phyloP scores from a whole-genome alignment of 176 grass and related monocot species.

The Hyparrhenia diplandra region DNA sequence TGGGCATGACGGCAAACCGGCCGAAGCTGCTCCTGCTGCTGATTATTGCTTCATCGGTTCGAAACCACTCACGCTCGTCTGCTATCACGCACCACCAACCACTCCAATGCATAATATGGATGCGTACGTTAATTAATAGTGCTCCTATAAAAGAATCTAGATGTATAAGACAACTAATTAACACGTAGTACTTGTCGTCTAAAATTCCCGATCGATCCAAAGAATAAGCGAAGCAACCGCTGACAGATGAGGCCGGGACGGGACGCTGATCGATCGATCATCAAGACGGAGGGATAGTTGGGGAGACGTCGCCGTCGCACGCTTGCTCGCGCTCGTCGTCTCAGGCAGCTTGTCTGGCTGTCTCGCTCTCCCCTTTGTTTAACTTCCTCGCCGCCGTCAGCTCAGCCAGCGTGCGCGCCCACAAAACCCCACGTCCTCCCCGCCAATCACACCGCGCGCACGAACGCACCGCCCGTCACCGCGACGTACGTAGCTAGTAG shows the following conservation, averaged over 20 bases:
- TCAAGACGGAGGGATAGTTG: conserved; percentile 2
- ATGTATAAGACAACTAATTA: too few relatives aligned
- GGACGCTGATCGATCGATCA: background rate
- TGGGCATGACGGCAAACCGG: background rate
- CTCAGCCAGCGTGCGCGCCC: conserved; percentile 48
- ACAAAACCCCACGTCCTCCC: conserved; percentile 37
- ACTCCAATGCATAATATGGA: too few relatives aligned
- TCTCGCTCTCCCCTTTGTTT: conserved; percentile 21
- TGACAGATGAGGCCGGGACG: conserved; percentile 24
- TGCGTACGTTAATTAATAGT: too few relatives aligned
- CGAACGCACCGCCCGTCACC: conserved; percentile 14
- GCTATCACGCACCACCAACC: background rate
- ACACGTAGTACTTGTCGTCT: too few relatives aligned
- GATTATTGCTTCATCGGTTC: background rate
- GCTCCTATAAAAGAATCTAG: too few relatives aligned
- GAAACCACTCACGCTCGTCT: background rate
- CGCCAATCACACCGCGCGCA: background rate
- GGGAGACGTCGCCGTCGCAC: conserved; percentile 47
- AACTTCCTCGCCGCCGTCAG: too few relatives aligned
- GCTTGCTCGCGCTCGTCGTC: background rate
- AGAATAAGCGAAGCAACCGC: conserved; percentile 12
- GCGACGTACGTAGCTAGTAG: background rate
- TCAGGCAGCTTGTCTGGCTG: conserved; percentile 5
- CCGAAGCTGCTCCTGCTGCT: background rate
- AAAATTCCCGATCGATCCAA: conserved; percentile 1